phyloP scores from a whole-genome alignment of 2,329 filamentous ascomycete genomes.

The Talaromyces sp. region DNA sequence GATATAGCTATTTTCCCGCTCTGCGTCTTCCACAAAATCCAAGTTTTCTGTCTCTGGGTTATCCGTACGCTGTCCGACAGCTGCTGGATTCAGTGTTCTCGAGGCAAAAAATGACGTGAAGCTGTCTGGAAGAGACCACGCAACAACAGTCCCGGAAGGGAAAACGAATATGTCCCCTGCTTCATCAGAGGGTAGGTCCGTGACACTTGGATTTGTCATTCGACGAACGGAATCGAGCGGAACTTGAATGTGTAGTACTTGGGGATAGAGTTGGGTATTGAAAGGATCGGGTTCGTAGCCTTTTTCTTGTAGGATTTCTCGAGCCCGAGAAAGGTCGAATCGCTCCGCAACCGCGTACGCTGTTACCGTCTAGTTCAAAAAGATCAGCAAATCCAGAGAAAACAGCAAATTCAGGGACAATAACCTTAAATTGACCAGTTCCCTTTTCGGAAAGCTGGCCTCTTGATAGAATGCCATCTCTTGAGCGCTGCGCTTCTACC shows the following conservation, averaged over 20 bases:
- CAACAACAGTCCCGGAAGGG: slow-evolving; percentile 85
- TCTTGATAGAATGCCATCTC: slow-evolving; percentile 46
- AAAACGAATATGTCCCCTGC: slow-evolving; percentile 91
- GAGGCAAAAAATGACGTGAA: slow-evolving; percentile 66
- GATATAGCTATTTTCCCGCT: slow-evolving; percentile 68
- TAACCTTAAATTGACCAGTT: slow-evolving; percentile 32
- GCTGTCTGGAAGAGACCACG: slow-evolving; percentile 78
- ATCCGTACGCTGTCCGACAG: slow-evolving; percentile 65
- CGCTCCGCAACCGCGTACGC: slow-evolving; percentile 64
- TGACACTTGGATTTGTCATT: slow-evolving; percentile 34
- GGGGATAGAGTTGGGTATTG: slow-evolving; percentile 56
- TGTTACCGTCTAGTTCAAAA: slow-evolving; percentile 42
- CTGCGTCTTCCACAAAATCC: slow-evolving; percentile 73
- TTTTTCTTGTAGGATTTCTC: slow-evolving; percentile 50
- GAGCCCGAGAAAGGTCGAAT: slow-evolving; percentile 56
- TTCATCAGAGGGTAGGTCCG: slow-evolving; percentile 37
- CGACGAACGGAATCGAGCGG: slow-evolving; percentile 41
- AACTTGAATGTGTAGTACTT: slow-evolving; percentile 57
- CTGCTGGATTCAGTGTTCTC: slow-evolving; percentile 66
- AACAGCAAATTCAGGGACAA: neutral
- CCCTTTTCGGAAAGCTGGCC: slow-evolving; percentile 32
- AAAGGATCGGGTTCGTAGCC: slow-evolving; percentile 60
- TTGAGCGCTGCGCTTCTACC: slow-evolving; percentile 69
- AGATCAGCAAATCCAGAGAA: slow-evolving; percentile 12
- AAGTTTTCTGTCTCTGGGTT: slow-evolving; percentile 81